Base-by-base conservation (phyloP, 2,329 filamentous ascomycete species). In the Lecanoromycetidae sp. region DNA sequence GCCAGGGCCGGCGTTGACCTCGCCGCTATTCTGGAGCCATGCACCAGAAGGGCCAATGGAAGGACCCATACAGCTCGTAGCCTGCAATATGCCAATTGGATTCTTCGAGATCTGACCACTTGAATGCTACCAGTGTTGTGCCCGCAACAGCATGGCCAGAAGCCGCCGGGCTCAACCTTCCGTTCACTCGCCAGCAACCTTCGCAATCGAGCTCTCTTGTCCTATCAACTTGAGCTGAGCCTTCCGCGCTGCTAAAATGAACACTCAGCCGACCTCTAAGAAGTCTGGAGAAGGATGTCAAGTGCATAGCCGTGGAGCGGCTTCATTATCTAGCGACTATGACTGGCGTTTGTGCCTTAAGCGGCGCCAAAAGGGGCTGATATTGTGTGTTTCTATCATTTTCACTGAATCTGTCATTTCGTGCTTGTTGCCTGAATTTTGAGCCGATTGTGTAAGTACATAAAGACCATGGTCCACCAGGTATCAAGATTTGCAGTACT, bases 321-420 rank as follows among this genome's bases (percentile, higher is more conserved):
- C 29, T 22, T 46, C 44, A 32, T 37, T 26, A 33, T 41, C 9
- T 27, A 4, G 9, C 20, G 7, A 29, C 6, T 41, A 15, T 46
- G 44, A 41, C 30, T 35, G 44, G 44, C 44, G 44, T 29, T 22
- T 35, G 15, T 41, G 2, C 7, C 23, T 33, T 26, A 46, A 35
- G 30, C 44, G 36, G 36, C 23, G 17, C 25, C 34, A 17, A 9
- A 35, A 17, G 37, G 36, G 36, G 36, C 29, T 29, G 29, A 25
- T 33, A 22, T 15, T 12, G 25, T 19, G 22, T 38, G 25, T 8
- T n/a, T n/a, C 26, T 33, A n/a, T n/a, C 7, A 26, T 6, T 20
- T 38, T 45, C 25, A 15, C 26, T 45, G 25, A 3, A 19, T 29
- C 34, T 30, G 17, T 38, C 34, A 15, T 30, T 22, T 5, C 33